Base-by-base conservation (phyloP, 2,329 filamentous ascomycete species). In the Leptodontidium sp. region DNA sequence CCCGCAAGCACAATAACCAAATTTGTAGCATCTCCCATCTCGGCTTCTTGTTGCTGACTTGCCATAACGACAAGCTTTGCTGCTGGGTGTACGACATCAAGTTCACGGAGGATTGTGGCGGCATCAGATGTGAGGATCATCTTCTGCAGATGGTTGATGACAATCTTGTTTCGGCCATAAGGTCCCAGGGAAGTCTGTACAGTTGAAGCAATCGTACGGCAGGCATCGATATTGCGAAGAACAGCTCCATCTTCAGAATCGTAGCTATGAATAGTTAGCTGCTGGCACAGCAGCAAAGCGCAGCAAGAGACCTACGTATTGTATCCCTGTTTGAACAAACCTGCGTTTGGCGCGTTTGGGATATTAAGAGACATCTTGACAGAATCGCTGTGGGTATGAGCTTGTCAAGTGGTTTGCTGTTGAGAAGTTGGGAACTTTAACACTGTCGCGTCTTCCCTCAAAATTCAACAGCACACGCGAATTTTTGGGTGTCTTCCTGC, bases 61-160 rank as follows among this genome's bases (percentile, higher is more conserved):
- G 96, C 95, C 97, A 99, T 99, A 76, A 99, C 96, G 65, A 99
- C 85, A 73, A 99, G 87, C 85, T 99, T 99, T 63, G 96, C 97
- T 68, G 96, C 96, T 71, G 97, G 96, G 84, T 99, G 96, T 67
- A 99, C 94, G 72, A 99, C 96, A 79, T 99, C 96, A 81, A 99
- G 90, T 84, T 99, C 97, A 78, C 94, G 91, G 76, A 99, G 88
- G 80, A 99, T 99, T 53, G 96, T 98, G 74, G 96, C 96, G 73
- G 96, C 96, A 80, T 99, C 96, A 70, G 94, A 98, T 76, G 97
- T 99, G 73, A 99, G 87, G 77, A 98, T 97, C 96, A 99, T 98
- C 87, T 99, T 99, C 82, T 97, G 93, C 72, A 99, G 87, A 84
- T 99, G 97, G 86, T 99, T 99, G 87, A 99, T 98, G 84, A 99